Evolutionary conservation across 306 rosid genomes (phyloP).

Genomic region (Vicia faba): DNA sequence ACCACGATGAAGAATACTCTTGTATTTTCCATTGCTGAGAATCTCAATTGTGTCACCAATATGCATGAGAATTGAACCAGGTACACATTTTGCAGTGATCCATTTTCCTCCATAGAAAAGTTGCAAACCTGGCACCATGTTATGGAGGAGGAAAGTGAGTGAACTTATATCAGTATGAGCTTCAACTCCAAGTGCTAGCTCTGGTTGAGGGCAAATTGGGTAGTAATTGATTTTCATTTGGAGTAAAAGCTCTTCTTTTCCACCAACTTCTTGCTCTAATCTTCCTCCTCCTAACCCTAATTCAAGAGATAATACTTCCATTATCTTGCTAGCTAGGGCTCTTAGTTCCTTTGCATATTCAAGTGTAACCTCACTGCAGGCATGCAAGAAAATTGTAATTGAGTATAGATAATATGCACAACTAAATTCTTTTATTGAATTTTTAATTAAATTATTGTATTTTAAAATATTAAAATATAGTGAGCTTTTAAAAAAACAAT

Average conservation of each 20-base stretch:
- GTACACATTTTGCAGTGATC: slow-evolving; percentile 82
- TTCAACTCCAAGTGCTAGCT: slow-evolving; percentile 82
- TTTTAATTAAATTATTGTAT: background rate
- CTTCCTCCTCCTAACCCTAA: slow-evolving; percentile 75
- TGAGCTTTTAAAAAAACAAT: background rate
- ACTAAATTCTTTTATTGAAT: background rate
- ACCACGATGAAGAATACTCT: slow-evolving; percentile 83
- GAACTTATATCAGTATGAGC: slow-evolving; percentile 85
- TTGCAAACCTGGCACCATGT: slow-evolving; percentile 92
- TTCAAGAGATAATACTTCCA: slow-evolving; percentile 55
- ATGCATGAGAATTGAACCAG: slow-evolving; percentile 76
- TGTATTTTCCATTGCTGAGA: slow-evolving; percentile 74
- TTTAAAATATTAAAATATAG: background rate
- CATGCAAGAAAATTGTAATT: background rate
- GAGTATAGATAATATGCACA: background rate
- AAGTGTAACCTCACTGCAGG: slow-evolving; percentile 58
- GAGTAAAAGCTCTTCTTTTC: slow-evolving; percentile 72
- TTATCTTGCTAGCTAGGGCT: slow-evolving; percentile 57
- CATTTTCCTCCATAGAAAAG: slow-evolving; percentile 67
- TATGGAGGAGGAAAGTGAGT: slow-evolving; percentile 81
- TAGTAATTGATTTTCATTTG: slow-evolving; percentile 86
- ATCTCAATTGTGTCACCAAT: slow-evolving; percentile 87
- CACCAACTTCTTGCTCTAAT: slow-evolving; percentile 80
- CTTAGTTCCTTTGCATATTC: slow-evolving; percentile 69
- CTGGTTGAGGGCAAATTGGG: slow-evolving; percentile 88